A percentile compares a stretch with the other conserved stretches of the same genome.
Evolutionary conservation across 805 yeast genomes (phyloP).

Genomic region (Ogataea sp.): DNA sequence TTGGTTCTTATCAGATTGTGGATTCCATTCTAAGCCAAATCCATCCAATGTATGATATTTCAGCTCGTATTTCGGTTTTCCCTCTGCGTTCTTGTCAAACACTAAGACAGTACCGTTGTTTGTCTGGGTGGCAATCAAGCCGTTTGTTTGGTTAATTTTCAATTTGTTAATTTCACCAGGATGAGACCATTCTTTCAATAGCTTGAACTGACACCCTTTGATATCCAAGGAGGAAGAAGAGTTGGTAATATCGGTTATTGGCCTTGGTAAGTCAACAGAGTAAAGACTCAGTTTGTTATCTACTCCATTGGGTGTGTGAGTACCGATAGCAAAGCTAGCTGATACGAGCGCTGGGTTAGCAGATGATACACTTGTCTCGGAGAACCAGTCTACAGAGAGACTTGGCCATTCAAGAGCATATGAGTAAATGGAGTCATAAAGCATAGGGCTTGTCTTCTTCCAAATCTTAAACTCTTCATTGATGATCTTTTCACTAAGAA

Average conservation of each 20-base stretch:
- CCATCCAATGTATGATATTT: conserved; percentile 61
- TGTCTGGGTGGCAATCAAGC: conserved; percentile 47
- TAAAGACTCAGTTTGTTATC: conserved; percentile 39
- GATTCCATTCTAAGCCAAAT: conserved; percentile 63
- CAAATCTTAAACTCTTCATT: conserved; percentile 77
- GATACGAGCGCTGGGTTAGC: conserved; percentile 15
- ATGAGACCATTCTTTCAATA: conserved; percentile 47
- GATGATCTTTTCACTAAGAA: conserved; percentile 49
- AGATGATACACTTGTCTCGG: conserved; percentile 23
- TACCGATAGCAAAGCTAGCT: conserved; percentile 38
- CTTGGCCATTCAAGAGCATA: conserved; percentile 65
- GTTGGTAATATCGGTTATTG: conserved; percentile 17
- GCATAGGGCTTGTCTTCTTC: conserved; percentile 77
- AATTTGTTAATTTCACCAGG: conserved; percentile 62
- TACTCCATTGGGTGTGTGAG: conserved; percentile 32
- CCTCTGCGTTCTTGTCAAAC: conserved; percentile 23
- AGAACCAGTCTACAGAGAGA: conserved; percentile 61
- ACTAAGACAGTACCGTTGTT: conserved; percentile 42
- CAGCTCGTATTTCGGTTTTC: conserved; percentile 21
- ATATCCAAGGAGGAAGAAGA: conserved; percentile 19
- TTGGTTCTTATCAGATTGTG: conserved; percentile 24
- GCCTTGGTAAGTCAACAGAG: conserved; percentile 39
- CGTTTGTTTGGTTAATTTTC: conserved; percentile 41
- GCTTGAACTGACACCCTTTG: conserved; percentile 28
- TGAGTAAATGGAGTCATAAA: conserved; percentile 69